These are phyloP conservation scores for Cordyceps farinosa DNA, from an alignment of 2,329 filamentous ascomycete species.

Conservation along the genomic window DNA sequence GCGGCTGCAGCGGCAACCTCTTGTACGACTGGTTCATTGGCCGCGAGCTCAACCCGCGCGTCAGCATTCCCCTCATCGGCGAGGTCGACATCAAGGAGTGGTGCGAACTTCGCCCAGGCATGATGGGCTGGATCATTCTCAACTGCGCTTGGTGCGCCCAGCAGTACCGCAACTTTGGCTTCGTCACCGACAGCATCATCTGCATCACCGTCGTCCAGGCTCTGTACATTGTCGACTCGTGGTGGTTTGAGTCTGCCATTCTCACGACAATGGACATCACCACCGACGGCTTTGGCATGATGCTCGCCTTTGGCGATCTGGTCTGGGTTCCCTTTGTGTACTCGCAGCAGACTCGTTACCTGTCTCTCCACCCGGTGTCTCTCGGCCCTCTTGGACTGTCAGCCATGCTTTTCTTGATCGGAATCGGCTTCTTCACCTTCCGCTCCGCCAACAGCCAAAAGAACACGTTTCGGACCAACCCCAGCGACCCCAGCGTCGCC, in stretches of 20 bases:
- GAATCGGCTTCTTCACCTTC: constrained; percentile 83
- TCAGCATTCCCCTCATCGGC: constrained; percentile 73
- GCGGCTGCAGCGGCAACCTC: constrained; percentile 77
- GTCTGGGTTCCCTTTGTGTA: constrained; percentile 93
- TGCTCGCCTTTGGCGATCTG: constrained; percentile 89
- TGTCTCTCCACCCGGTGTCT: constrained; percentile 75
- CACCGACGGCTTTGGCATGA: constrained; percentile 89
- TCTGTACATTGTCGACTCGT: constrained; percentile 78
- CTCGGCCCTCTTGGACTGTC: constrained; percentile 66
- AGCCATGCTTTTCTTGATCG: constrained; percentile 64
- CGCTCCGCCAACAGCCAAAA: constrained; percentile 92
- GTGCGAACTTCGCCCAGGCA: constrained; percentile 85
- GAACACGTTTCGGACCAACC: constrained; percentile 88
- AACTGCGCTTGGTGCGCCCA: constrained; percentile 81
- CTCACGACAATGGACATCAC: constrained; percentile 94
- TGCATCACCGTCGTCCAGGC: constrained; percentile 74
- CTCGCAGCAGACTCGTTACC: constrained; percentile 77
- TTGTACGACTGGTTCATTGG: constrained; percentile 97
- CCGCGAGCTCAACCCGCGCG: constrained; percentile 86
- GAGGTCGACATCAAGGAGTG: constrained; percentile 88
- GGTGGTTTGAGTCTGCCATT: constrained; percentile 84
- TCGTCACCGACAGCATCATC: constrained; percentile 79
- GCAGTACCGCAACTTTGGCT: constrained; percentile 82
- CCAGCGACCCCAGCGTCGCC: constrained; percentile 70
- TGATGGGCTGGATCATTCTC: constrained; percentile 84